Conservation (phyloP, 139 green algal species). For the Coelastrella sp. region DNA sequence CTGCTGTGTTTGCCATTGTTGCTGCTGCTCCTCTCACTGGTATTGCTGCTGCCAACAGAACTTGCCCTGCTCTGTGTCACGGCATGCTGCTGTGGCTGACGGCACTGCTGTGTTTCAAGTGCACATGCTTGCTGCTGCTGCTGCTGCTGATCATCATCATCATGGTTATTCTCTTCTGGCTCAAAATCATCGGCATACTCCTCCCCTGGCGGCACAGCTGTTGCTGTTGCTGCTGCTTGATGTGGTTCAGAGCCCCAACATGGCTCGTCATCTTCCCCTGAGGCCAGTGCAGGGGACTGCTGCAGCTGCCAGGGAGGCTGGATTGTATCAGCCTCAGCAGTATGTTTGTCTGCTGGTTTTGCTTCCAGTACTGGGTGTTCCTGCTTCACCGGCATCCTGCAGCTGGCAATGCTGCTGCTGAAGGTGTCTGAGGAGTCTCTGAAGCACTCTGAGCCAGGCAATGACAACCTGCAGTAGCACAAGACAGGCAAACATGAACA, state of each 20-base stretch:
- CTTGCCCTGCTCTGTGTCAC: no score
- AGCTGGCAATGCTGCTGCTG: slow-evolving; percentile 5
- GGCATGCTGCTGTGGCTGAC: background rate
- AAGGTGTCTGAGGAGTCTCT: slow-evolving; percentile 1
- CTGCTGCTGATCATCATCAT: background rate
- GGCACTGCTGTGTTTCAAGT: background rate
- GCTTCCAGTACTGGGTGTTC: background rate
- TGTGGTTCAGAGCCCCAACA: no score
- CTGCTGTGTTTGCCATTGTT: slow-evolving; percentile 10
- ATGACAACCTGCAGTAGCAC: background rate
- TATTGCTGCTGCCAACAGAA: no score
- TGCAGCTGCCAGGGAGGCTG: no score
- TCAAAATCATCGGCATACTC: background rate
- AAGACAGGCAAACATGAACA: background rate
- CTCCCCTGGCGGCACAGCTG: background rate
- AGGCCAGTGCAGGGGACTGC: no score
- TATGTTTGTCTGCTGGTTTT: background rate
- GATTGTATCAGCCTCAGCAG: no score
- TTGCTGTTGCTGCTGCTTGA: background rate
- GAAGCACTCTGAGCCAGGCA: slow-evolving; percentile 29
- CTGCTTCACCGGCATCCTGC: background rate
- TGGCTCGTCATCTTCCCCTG: no score
- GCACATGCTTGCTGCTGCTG: background rate
- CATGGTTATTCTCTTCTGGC: background rate
- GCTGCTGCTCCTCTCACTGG: slow-evolving; percentile 2